Conservation (phyloP, 768 basidiomycete species). For the Collybia sp. region DNA sequence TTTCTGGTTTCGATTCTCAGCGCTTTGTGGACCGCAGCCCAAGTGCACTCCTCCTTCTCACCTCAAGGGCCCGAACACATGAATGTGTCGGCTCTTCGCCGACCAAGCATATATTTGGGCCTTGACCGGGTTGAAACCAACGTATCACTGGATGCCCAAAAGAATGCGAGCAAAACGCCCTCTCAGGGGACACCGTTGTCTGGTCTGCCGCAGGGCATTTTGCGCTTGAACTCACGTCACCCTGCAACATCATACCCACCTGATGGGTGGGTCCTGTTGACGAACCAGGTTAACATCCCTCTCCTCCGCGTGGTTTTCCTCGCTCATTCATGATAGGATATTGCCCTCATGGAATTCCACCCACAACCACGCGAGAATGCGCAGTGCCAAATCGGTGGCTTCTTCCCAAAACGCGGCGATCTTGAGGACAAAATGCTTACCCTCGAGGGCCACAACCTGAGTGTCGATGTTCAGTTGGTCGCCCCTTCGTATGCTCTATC, state of each 20-base stretch:
- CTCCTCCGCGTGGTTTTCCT: background rate
- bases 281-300: background rate
- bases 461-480: background rate
- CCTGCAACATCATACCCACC: background rate
- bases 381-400: background rate
- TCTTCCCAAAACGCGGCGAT: background rate
- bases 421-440: background rate
- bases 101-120: background rate
- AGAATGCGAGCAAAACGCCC: too few species aligned
- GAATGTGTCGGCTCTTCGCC: background rate
- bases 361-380: background rate
- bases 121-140: background rate
- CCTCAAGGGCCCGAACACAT: background rate
- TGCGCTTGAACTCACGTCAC: background rate
- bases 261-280: background rate
- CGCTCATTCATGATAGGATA: background rate
- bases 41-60: background rate
- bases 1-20: background rate
- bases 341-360: background rate
- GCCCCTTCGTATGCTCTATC: background rate
- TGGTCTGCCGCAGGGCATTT: background rate
- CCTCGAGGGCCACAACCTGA: background rate
- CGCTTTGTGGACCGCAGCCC: background rate
- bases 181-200: too few species aligned
- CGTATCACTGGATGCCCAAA: background rate